Conservation (phyloP, 371 early-diverging fungal genomes). For the Mucor velutinosus region DNA sequence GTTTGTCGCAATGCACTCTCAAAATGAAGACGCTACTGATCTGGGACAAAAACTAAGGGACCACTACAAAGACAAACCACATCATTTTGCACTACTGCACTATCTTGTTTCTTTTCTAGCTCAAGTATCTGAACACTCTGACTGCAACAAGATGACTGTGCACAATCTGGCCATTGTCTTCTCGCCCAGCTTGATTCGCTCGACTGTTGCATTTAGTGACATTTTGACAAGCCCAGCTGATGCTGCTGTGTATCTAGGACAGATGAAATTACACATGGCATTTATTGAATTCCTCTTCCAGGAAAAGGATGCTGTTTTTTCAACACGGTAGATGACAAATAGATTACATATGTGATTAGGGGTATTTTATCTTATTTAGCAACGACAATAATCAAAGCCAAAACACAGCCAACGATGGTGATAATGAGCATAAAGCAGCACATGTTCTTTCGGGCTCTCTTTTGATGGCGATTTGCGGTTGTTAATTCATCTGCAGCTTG, state of each 20-base stretch:
- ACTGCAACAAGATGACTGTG: neutral
- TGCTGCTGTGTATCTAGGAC: neutral
- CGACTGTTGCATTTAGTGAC: neutral
- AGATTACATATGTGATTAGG: neutral
- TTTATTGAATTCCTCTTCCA: neutral
- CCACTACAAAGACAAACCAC: too few relatives aligned
- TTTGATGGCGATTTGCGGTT: constrained; percentile 80
- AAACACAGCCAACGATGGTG: constrained; percentile 61
- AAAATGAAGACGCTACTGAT: too few relatives aligned
- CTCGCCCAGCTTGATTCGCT: neutral
- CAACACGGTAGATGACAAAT: neutral
- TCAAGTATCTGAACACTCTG: too few relatives aligned
- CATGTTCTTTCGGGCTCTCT: constrained; percentile 77
- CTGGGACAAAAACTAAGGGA: too few relatives aligned
- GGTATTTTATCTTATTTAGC: constrained; percentile 35
- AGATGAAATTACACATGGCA: neutral
- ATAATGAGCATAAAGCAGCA: constrained; percentile 80
- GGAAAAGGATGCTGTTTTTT: neutral
- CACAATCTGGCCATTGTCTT: neutral
- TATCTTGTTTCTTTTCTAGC: too few relatives aligned
- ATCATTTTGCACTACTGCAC: too few relatives aligned
- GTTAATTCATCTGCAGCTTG: constrained; percentile 82
- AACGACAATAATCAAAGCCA: constrained; percentile 52
- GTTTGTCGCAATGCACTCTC: too few relatives aligned
- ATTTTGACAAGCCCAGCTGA: neutral